Evolutionary conservation across 441 rosid genomes (phyloP), one percentile per base, ranked within the genome.

Genomic region (Omphalea diandra): DNA sequence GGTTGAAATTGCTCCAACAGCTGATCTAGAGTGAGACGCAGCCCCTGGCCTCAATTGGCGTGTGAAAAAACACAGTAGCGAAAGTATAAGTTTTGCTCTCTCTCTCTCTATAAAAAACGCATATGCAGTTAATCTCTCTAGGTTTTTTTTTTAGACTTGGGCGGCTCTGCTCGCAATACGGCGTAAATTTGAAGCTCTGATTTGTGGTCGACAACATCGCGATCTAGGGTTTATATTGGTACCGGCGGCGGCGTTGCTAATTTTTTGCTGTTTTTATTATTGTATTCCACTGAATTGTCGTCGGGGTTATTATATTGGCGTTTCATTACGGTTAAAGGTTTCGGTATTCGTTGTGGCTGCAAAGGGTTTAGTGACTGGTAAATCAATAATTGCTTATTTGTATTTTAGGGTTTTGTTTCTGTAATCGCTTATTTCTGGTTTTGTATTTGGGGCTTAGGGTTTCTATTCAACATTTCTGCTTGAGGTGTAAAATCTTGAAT

Each of bases 161-260:
- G 58, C 69, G 32, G 57, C 11, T 65, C 20, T 56, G 54, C 53
- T 68, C 33, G 36, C 40, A 64, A 68, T 57, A 41, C 20, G 29
- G 44, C 10, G 56, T 33, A 1, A 49, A 59, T 58, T 58, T 7
- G 55, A 7, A 15, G 57, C 65, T 59, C 40, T 41, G 36, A 20
- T 69, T 69, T 18, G 11, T 4, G 47, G 57, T 47, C n/a, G n/a
- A n/a, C 32, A 35, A 44, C 46, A 20, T 69, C 47, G 33, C 29
- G 73, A 69, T 69, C 73, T 69, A 69, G 65, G 66, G 58, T 26
- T 58, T 22, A n/a, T n/a, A n/a, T 7, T 24, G 36, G 11, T 69
- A 0, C 1, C 12, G 12, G 4, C 7, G 55, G 35, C 27, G 46
- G 6, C 46, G 12, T 11, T 20, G 33, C 44, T 29, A 15, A 27